These are phyloP conservation scores for Posidonia oceanica DNA, from an alignment of 116 monocot genomes.

Conservation along the genomic window DNA sequence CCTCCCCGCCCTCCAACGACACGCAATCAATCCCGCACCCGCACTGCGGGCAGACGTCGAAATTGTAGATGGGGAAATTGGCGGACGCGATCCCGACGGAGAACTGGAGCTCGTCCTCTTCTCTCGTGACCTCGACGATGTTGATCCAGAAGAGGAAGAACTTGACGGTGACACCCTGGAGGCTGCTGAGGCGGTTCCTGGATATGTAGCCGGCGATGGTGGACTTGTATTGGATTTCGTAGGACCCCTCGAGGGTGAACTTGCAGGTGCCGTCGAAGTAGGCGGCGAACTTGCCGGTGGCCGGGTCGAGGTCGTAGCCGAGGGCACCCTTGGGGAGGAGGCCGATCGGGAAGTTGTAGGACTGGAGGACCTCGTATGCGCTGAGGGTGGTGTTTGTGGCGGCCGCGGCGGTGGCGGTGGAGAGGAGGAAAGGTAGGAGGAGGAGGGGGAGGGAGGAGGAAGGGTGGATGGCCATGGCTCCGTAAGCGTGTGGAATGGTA, in stretches of 20 bases:
- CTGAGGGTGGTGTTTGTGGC: neutral
- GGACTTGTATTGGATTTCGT: constrained; percentile 53
- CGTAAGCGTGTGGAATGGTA: too few relatives aligned
- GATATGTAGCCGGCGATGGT: constrained; percentile 44
- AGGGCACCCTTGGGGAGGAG: constrained; percentile 33
- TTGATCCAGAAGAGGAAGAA: constrained; percentile 64
- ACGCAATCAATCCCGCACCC: constrained; percentile 62
- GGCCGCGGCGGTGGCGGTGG: neutral
- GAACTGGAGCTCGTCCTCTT: constrained; percentile 43
- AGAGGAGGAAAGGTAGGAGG: constrained; percentile 2
- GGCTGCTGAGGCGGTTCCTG: constrained; percentile 23
- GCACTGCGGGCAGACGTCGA: constrained; percentile 44
- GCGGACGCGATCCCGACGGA: constrained; percentile 76
- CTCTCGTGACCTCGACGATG: constrained; percentile 49
- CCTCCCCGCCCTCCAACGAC: too few relatives aligned
- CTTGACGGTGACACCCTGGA: constrained; percentile 73
- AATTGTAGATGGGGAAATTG: constrained; percentile 41
- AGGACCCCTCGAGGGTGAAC: constrained; percentile 49
- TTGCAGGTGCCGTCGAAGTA: constrained; percentile 29
- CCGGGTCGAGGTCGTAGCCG: constrained; percentile 29
- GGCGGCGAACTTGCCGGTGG: constrained; percentile 30
- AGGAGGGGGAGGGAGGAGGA: neutral
- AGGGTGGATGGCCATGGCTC: too few relatives aligned
- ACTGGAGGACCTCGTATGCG: constrained; percentile 29
- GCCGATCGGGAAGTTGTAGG: constrained; percentile 37